Conservation (phyloP, 495 filamentous ascomycete genomes). For the Penicillium paxilli region DNA sequence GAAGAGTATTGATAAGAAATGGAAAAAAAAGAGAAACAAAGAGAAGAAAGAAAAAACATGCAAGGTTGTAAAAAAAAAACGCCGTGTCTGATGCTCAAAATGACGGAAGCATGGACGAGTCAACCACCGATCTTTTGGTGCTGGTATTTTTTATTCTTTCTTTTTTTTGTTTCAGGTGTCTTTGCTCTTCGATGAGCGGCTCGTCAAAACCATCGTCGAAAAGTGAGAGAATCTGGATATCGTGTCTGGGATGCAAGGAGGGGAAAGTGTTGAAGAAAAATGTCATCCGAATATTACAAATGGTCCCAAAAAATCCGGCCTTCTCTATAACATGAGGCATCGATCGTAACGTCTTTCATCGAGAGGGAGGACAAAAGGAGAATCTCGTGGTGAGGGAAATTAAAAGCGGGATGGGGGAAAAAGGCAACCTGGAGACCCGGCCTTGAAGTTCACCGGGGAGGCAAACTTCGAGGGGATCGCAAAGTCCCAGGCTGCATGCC, state of each 20-base stretch:
- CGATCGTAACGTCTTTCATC: constrained; percentile 50
- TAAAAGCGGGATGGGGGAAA: constrained; percentile 12
- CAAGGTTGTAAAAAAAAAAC: constrained; percentile 14
- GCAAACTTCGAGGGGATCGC: constrained; percentile 4
- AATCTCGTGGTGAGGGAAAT: constrained; percentile 36
- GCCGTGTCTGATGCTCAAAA: constrained; percentile 30
- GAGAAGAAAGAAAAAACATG: constrained; percentile 17
- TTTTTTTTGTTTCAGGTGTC: constrained; percentile 7
- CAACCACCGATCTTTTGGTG: constrained; percentile 16
- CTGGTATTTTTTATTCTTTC: constrained; percentile 9
- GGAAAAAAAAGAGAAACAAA: constrained; percentile 14
- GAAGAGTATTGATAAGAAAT: constrained; percentile 17
- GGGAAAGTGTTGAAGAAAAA: constrained; percentile 20
- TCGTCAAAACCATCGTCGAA: not conserved
- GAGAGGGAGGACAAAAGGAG: constrained; percentile 7
- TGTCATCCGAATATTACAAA: constrained; percentile 33
- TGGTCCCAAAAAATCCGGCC: constrained; percentile 27
- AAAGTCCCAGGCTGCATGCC: constrained; percentile 19
- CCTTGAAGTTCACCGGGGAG: constrained; percentile 7
- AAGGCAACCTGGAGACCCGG: not conserved
- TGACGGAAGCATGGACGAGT: constrained; percentile 6
- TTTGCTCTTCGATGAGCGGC: constrained; percentile 1
- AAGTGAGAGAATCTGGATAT: constrained; percentile 5
- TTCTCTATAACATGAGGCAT: constrained; percentile 52
- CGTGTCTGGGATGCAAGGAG: constrained; percentile 12